Conservation (phyloP, 139 green algal species). For the Chlamydomonas eustigma region DNA sequence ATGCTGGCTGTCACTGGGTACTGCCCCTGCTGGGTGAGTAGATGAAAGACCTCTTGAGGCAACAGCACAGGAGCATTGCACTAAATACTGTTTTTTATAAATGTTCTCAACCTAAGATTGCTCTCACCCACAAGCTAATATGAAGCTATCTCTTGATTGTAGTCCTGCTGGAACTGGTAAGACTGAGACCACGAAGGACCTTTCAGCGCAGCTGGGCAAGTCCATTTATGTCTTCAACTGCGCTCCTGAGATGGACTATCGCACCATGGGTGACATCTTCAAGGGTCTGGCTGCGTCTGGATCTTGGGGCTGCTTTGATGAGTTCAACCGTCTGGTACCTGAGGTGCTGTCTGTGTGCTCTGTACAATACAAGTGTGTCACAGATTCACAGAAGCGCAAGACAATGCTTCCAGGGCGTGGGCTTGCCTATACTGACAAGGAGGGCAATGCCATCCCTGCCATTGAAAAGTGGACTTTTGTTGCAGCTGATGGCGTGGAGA, state of each 20-base stretch:
- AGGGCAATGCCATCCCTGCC: constrained; percentile 56
- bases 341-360: constrained; percentile 74
- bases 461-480: constrained; percentile 73
- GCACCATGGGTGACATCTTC: constrained; percentile 86
- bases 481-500: constrained; percentile 65
- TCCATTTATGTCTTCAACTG: constrained; percentile 87
- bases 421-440: constrained; percentile 78
- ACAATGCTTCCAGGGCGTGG: constrained; percentile 74
- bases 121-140: no score
- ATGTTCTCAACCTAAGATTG: no score
- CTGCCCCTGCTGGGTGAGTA: constrained; percentile 68
- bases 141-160: no score
- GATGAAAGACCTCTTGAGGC: constrained; percentile 20
- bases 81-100: no score
- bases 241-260: constrained; percentile 82
- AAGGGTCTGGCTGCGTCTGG: constrained; percentile 73
- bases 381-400: constrained; percentile 79
- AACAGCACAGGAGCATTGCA: no score
- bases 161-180: constrained; percentile 59
- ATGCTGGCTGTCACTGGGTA: constrained; percentile 78
- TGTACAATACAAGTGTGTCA: constrained; percentile 85
- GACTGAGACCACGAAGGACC: constrained; percentile 83
- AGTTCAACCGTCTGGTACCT: constrained; percentile 80
- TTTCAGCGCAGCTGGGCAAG: constrained; percentile 81
- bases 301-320: constrained; percentile 82